Evolutionary conservation across 495 filamentous ascomycete genomes (phyloP).

Genomic region (Tetracladium setigerum): DNA sequence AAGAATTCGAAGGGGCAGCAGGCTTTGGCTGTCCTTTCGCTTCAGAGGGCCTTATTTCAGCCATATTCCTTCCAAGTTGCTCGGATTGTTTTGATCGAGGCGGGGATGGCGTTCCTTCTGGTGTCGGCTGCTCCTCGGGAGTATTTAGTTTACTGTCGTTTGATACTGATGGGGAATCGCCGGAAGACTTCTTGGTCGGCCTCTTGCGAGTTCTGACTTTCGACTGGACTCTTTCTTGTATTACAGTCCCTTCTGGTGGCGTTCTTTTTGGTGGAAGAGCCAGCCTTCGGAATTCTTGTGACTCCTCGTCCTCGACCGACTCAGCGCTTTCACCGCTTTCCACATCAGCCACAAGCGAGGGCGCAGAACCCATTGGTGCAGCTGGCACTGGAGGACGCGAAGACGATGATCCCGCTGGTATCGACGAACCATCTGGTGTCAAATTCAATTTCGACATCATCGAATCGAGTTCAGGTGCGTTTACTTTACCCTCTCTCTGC

Average conservation of each 20-base stretch:
- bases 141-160: background rate
- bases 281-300: constrained; percentile 2
- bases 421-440: background rate
- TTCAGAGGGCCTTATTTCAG: too few species aligned
- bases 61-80: background rate
- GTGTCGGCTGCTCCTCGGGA: background rate
- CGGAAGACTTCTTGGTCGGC: background rate
- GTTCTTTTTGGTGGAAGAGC: background rate
- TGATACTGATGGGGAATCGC: constrained; percentile 7
- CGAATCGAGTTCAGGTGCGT: constrained; percentile 5
- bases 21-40: too few species aligned
- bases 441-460: constrained; percentile 18
- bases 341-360: constrained; percentile 1
- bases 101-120: background rate
- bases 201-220: constrained; percentile 18
- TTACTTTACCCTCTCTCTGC: background rate
- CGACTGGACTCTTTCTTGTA: constrained; percentile 22
- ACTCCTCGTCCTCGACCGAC: constrained; percentile 1
- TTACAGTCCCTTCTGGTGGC: constrained; percentile 9
- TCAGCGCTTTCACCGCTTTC: constrained; percentile 3
- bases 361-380: background rate
- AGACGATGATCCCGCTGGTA: background rate
- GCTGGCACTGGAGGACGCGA: constrained; percentile 7
- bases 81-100: background rate
- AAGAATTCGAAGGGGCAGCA: too few species aligned